Evolutionary conservation across 768 basidiomycete species (phyloP), one percentile per base, ranked within the genome.

Genomic region (Floccularia luteovirens): DNA sequence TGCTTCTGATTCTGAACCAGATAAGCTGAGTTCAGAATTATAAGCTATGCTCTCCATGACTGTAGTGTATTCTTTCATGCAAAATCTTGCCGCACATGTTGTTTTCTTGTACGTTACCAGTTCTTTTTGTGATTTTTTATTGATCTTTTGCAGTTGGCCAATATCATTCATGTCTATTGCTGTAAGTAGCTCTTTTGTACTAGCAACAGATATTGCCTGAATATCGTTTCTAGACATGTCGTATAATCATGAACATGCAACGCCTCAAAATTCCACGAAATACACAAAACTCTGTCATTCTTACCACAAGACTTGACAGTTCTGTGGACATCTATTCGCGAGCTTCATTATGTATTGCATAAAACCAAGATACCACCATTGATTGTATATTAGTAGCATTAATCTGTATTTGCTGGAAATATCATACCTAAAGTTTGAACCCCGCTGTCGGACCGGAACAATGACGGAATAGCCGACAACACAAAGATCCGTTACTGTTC

Each of bases 161-260:
- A 39, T 39, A 10, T 39, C 38, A 5, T 27, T 39, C 13, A 39
- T 39, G 38, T 39, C 38, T 6, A 39, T 39, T 5, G 38, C 38
- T 7, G 38, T 28, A 39, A 39, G 38, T 23, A 5, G 16, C 13
- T 13, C 13, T 28, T 5, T 13, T 19, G 5, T 12, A n/a, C 13
- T 28, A 14, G 10, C 36, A 25, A 10, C 14, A 20, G 12, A 6
- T 14, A 5, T n/a, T 10, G n/a, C 10, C 22, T 21, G 5, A 16
- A 11, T 10, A 24, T 19, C 10, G 12, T n/a, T 27, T 25, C 12
- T 20, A 39, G 38, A 39, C 38, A 5, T 39, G 38, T 19, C 10
- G 38, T 12, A 28, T 39, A 23, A 39, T 39, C 17, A n/a, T 39
- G 13, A 39, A 39, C 20, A 39, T 39, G 38, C 38, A 39, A n/a